These are phyloP conservation scores for Tritrichomonas musculus DNA, from an alignment of 208 protist species.

Conservation along the genomic window DNA sequence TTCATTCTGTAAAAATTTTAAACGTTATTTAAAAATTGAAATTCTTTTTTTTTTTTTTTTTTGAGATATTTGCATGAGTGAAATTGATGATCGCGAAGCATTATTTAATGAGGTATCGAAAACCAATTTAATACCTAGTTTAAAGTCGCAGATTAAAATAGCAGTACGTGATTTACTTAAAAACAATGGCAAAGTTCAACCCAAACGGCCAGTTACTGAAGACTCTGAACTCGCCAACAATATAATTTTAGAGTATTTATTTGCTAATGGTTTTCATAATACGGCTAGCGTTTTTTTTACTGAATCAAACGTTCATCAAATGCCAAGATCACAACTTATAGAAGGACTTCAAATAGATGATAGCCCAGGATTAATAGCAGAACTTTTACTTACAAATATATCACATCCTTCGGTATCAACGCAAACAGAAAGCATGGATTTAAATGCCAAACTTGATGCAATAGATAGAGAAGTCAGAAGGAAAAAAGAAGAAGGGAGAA, in stretches of 20 bases:
- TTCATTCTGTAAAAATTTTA: too few species aligned
- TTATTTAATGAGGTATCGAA: background rate
- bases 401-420: background rate
- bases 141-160: background rate
- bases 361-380: background rate
- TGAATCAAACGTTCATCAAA: constrained; percentile 17
- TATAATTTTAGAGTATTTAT: background rate
- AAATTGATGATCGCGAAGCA: background rate
- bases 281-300: background rate
- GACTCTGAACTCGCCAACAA: background rate
- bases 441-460: background rate
- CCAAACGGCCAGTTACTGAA: background rate
- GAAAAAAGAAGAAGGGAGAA: background rate
- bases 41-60: too few species aligned
- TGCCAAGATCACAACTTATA: background rate
- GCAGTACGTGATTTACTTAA: background rate
- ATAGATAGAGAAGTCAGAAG: background rate
- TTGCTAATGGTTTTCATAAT: background rate
- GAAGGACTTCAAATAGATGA: background rate
- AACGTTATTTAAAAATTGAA: too few species aligned
- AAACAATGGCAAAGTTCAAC: background rate
- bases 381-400: background rate
- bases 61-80: background rate
- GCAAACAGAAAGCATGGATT: background rate
- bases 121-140: constrained; percentile 22